These are phyloP conservation scores for Colletotrichum tropicale DNA, from an alignment of 2,329 filamentous ascomycete genomes.

Conservation along the genomic window DNA sequence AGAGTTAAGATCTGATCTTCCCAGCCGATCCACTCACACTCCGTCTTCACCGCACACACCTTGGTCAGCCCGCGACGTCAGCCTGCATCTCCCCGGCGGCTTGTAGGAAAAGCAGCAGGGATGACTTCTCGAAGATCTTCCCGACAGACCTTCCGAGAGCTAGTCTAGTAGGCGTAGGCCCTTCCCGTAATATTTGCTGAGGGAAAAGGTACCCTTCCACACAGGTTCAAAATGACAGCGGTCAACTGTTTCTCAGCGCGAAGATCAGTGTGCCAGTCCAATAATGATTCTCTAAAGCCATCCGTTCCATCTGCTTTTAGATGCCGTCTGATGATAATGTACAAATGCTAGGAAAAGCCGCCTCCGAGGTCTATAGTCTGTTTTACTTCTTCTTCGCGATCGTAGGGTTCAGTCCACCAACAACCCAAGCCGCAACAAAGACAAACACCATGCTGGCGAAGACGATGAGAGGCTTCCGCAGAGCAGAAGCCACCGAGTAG, in stretches of 20 bases:
- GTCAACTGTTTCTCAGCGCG: neutral
- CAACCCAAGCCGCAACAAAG: conserved; percentile 74
- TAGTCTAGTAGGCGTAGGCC: neutral
- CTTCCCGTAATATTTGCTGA: neutral
- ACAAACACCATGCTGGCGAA: conserved; percentile 75
- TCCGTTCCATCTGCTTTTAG: conserved; percentile 18
- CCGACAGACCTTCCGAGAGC: neutral
- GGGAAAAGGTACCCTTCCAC: neutral
- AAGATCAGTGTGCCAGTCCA: conserved; percentile 7
- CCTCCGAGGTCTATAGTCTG: neutral
- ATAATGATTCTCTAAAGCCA: conserved; percentile 21
- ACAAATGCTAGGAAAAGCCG: conserved; percentile 21
- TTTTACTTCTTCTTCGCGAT: conserved; percentile 58
- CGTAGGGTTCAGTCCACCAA: conserved; percentile 82
- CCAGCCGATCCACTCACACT: conserved; percentile 1
- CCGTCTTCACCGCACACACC: neutral
- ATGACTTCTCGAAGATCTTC: neutral
- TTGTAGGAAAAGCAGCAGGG: neutral
- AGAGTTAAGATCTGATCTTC: conserved; percentile 10
- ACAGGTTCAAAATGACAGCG: neutral
- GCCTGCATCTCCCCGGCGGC: conserved; percentile 1
- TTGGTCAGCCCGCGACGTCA: conserved; percentile 19
- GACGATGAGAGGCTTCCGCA: conserved; percentile 87
- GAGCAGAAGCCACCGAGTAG: conserved; percentile 72
- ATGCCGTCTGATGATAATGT: conserved; percentile 24